These are phyloP conservation scores for Phialophora expanda DNA, from an alignment of 2,329 filamentous ascomycete genomes.

Conservation along the genomic window DNA sequence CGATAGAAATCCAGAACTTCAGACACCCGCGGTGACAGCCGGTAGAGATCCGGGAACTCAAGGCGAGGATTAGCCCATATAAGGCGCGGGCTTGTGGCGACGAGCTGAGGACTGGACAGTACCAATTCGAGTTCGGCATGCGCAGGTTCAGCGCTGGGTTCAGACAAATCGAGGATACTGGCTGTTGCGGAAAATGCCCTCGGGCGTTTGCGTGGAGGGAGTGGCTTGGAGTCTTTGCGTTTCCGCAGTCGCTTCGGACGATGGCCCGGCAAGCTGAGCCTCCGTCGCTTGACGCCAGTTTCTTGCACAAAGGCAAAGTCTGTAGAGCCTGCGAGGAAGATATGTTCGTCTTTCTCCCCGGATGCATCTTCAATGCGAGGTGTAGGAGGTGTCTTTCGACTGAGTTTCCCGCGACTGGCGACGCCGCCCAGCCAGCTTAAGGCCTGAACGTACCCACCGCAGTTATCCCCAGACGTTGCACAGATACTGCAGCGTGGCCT, in stretches of 20 bases:
- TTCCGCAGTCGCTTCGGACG: not conserved
- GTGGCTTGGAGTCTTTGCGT: not conserved
- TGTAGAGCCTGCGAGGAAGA: not conserved
- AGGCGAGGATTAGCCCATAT: not conserved
- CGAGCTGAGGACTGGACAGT: not conserved
- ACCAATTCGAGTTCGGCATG: not conserved
- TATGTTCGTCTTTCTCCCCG: not conserved
- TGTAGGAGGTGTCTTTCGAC: not conserved
- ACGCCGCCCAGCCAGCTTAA: constrained; percentile 21
- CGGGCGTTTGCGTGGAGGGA: not conserved
- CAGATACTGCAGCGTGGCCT: constrained; percentile 27
- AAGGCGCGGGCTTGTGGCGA: no score
- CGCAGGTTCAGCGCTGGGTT: not conserved
- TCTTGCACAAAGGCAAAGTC: constrained; percentile 24
- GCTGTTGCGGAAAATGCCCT: not conserved
- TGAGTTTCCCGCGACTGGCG: constrained; percentile 13
- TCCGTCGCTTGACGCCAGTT: constrained; percentile 5
- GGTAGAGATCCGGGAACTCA: not conserved
- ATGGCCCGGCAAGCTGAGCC: constrained; percentile 9
- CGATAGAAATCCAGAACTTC: constrained; percentile 19
- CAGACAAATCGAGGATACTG: constrained; percentile 1
- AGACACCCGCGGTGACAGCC: not conserved
- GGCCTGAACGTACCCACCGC: constrained; percentile 25
- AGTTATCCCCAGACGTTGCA: constrained; percentile 15
- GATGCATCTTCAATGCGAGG: not conserved